phyloP scores from a whole-genome alignment of 2,329 filamentous ascomycete species.

The Fusarium brevicatenulatum region DNA sequence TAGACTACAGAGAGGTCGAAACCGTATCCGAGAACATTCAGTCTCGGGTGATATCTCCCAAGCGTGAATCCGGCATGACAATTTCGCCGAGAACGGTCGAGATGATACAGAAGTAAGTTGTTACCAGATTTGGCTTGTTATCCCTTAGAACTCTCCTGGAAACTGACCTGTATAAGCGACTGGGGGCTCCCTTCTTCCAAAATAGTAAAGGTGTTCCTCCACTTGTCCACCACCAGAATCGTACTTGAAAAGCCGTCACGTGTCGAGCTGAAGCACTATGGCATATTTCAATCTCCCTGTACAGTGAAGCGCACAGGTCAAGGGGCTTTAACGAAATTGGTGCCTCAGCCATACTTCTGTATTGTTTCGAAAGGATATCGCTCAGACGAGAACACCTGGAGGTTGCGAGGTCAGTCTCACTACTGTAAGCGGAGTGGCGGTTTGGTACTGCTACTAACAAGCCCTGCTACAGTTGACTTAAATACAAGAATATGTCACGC shows the following conservation, averaged over 20 bases:
- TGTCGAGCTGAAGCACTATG: background rate
- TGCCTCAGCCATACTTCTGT: background rate
- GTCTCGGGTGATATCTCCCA: fast-evolving
- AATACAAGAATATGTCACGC: background rate
- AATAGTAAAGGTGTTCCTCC: fast-evolving
- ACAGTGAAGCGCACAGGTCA: fast-evolving
- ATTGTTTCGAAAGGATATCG: fast-evolving
- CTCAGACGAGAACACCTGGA: fast-evolving
- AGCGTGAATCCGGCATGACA: fast-evolving
- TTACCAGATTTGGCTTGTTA: too few relatives aligned
- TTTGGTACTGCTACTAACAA: background rate
- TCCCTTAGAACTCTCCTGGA: too few relatives aligned
- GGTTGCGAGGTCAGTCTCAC: background rate
- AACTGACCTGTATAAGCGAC: background rate
- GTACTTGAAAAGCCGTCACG: fast-evolving
- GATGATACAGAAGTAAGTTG: background rate
- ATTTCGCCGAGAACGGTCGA: fast-evolving
- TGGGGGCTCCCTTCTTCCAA: background rate
- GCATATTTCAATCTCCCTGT: fast-evolving
- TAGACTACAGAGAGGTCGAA: background rate
- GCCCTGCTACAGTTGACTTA: fast-evolving
- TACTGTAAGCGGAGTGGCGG: fast-evolving
- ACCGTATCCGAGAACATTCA: fast-evolving
- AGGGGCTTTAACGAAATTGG: fast-evolving
- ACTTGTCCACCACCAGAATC: fast-evolving